Conservation (phyloP, 306 rosid species). For the Lathyrus oleraceus region DNA sequence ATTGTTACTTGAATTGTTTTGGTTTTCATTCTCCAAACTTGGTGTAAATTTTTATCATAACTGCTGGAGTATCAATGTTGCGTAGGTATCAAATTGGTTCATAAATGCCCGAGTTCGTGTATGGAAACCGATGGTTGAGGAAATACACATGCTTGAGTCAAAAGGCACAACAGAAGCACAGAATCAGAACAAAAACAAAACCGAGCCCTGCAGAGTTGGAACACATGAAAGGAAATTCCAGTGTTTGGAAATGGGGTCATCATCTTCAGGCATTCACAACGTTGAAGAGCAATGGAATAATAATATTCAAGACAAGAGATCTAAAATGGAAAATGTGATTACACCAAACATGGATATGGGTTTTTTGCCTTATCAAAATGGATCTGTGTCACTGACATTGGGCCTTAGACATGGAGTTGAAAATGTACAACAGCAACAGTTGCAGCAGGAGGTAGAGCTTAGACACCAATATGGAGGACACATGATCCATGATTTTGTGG, state of each 20-base stretch:
- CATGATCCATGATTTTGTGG: slow-evolving; percentile 68
- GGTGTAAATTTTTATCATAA: background rate
- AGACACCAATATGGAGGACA: slow-evolving; percentile 60
- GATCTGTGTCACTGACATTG: slow-evolving; percentile 73
- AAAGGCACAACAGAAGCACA: slow-evolving; percentile 45
- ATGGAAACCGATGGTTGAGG: slow-evolving; percentile 99
- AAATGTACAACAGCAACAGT: slow-evolving; percentile 49
- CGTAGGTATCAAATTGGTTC: slow-evolving; percentile 96
- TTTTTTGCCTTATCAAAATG: slow-evolving; percentile 64
- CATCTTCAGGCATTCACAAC: slow-evolving; percentile 24
- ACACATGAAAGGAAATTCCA: slow-evolving; percentile 42
- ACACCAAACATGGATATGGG: slow-evolving; percentile 60
- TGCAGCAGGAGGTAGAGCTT: slow-evolving; percentile 53
- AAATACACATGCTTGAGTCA: slow-evolving; percentile 89
- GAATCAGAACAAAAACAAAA: slow-evolving; percentile 26
- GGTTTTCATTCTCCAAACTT: background rate
- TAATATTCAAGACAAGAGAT: slow-evolving; percentile 57
- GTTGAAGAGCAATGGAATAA: slow-evolving; percentile 44
- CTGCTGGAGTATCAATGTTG: slow-evolving; percentile 4
- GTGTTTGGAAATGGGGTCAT: slow-evolving; percentile 43
- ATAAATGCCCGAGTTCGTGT: slow-evolving; percentile 94
- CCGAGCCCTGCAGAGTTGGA: slow-evolving; percentile 24
- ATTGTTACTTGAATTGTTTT: background rate
- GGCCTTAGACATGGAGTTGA: slow-evolving; percentile 73
- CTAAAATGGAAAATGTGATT: slow-evolving; percentile 52